phyloP scores from a whole-genome alignment of 495 filamentous ascomycete species.

The Penicillium coprophilum region DNA sequence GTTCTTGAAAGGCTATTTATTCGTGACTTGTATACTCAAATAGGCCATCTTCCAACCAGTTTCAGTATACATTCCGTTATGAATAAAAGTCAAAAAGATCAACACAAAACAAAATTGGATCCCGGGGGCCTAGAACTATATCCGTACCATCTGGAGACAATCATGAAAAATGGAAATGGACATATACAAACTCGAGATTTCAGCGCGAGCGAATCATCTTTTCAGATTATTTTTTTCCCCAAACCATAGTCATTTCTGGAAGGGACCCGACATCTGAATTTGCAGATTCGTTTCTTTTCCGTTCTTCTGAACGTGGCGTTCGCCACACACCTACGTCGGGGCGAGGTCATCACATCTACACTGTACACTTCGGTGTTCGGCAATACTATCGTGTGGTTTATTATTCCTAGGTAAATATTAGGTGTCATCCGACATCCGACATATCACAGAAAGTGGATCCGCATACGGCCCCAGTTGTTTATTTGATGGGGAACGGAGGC shows the following conservation, averaged over 20 bases:
- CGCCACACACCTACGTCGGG: slow-evolving; percentile 7
- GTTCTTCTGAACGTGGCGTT: not conserved
- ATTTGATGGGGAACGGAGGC: slow-evolving; percentile 22
- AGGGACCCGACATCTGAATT: not conserved
- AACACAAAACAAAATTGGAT: too few relatives aligned
- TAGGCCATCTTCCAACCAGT: too few relatives aligned
- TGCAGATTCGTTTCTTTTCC: not conserved
- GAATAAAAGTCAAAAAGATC: too few relatives aligned
- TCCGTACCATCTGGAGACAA: too few relatives aligned
- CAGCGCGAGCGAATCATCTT: not conserved
- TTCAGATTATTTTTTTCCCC: not conserved
- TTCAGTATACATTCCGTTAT: too few relatives aligned
- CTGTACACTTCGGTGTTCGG: not conserved
- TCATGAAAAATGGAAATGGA: too few relatives aligned
- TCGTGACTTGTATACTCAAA: too few relatives aligned
- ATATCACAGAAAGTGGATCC: slow-evolving; percentile 16
- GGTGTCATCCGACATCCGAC: not conserved
- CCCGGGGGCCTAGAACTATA: too few relatives aligned
- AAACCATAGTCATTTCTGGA: not conserved
- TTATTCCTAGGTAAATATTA: not conserved
- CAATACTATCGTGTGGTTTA: not conserved
- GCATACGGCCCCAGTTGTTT: slow-evolving; percentile 21
- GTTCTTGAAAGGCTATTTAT: too few relatives aligned
- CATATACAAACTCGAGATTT: not conserved
- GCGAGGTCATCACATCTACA: slow-evolving; percentile 3